A percentile compares a stretch with the other conserved stretches of the same genome.
phyloP scores from a whole-genome alignment of 2,329 filamentous ascomycete species.

The Sordariomycetes sp. region DNA sequence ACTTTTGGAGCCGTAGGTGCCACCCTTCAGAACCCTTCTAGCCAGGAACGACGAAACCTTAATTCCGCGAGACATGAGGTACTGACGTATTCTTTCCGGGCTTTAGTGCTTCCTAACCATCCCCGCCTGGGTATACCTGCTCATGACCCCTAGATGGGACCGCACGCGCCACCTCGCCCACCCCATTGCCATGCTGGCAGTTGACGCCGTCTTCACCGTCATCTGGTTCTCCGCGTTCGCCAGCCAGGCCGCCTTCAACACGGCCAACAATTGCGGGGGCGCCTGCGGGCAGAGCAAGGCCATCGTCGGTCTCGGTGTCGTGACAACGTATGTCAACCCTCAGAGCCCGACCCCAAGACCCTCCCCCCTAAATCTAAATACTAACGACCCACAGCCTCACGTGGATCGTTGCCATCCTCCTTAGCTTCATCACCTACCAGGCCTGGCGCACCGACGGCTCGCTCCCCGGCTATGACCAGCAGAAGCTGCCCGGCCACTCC shows the following conservation, averaged over 20 bases:
- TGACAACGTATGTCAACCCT: conserved; percentile 42
- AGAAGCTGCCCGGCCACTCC: conserved; percentile 25
- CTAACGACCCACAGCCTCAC: conserved; percentile 33
- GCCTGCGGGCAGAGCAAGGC: conserved; percentile 52
- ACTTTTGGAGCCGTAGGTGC: conserved; percentile 50
- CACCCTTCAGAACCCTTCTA: background rate
- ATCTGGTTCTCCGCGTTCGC: conserved; percentile 60
- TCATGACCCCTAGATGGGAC: conserved; percentile 53
- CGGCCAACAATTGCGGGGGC: conserved; percentile 39
- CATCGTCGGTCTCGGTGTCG: conserved; percentile 51
- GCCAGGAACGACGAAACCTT: background rate
- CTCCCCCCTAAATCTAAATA: conserved; percentile 4
- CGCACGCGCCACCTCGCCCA: conserved; percentile 51
- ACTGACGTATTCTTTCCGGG: background rate
- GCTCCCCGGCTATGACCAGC: conserved; percentile 50
- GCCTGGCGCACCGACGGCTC: conserved; percentile 51
- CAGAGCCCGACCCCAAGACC: background rate
- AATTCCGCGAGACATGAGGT: background rate
- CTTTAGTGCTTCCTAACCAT: conserved; percentile 54
- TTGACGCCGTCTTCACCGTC: conserved; percentile 47
- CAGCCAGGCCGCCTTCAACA: conserved; percentile 54
- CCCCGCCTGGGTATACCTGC: conserved; percentile 54
- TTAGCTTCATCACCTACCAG: conserved; percentile 49
- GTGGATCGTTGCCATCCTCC: conserved; percentile 38
- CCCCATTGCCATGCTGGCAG: conserved; percentile 47